Conservation (phyloP, 1,284 basidiomycete species). For the Ustilago nuda region DNA sequence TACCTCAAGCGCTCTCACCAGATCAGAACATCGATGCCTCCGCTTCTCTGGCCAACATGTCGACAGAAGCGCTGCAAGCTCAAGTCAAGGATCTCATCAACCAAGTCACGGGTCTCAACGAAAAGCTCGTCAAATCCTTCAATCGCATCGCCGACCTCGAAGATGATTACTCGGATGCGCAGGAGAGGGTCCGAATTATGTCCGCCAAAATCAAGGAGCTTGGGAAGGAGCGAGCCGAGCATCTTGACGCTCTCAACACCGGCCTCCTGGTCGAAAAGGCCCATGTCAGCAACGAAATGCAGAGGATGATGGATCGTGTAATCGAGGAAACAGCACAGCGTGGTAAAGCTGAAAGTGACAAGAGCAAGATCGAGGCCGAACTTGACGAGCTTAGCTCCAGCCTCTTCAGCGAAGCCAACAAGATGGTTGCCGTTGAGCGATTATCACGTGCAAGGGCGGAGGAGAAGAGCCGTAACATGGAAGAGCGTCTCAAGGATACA, state of each 20-base stretch:
- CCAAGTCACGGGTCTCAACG: slow-evolving; percentile 89
- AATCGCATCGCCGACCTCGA: slow-evolving; percentile 92
- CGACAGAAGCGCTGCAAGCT: slow-evolving; percentile 74
- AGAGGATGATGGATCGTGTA: slow-evolving; percentile 89
- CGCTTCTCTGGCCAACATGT: slow-evolving; percentile 5
- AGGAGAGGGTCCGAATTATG: slow-evolving; percentile 77
- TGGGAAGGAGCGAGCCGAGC: slow-evolving; percentile 72
- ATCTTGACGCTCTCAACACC: slow-evolving; percentile 72
- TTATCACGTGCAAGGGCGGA: slow-evolving; percentile 81
- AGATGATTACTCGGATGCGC: slow-evolving; percentile 82
- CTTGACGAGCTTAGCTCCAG: slow-evolving; percentile 91
- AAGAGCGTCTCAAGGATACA: slow-evolving; percentile 82
- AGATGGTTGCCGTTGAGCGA: slow-evolving; percentile 83
- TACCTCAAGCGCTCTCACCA: slow-evolving; percentile 10
- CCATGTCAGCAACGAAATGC: slow-evolving; percentile 91
- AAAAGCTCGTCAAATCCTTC: slow-evolving; percentile 90
- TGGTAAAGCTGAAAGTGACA: slow-evolving; percentile 84
- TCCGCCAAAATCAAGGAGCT: slow-evolving; percentile 71
- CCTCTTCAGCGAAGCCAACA: slow-evolving; percentile 71
- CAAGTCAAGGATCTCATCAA: slow-evolving; percentile 87
- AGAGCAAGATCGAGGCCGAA: slow-evolving; percentile 72
- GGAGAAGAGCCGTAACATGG: slow-evolving; percentile 82
- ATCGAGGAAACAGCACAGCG: slow-evolving; percentile 91
- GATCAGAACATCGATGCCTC: slow-evolving; percentile 11
- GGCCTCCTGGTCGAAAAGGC: slow-evolving; percentile 89